Base-by-base conservation (phyloP, 2,329 filamentous ascomycete species). In the Iodosphaeria phyllophila region DNA sequence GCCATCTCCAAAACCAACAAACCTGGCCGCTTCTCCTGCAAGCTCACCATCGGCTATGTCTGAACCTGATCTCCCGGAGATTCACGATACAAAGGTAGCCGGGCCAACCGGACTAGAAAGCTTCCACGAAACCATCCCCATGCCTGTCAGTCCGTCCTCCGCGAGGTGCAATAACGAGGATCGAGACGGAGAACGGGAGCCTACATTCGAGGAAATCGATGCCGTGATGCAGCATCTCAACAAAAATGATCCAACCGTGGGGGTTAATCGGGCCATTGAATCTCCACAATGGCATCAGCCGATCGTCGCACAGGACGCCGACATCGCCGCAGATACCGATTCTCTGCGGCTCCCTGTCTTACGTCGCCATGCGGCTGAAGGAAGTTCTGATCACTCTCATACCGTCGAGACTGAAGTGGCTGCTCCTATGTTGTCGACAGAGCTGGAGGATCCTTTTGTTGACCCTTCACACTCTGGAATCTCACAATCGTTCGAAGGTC, bases 151-250 rank as follows among this genome's bases (percentile, higher is more conserved):
- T 25, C 39, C 35, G 20, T 42, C 41, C 21, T 42, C 39, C 2
- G 34, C 42, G 12, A n/a, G n/a, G n/a, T 35, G 32, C n/a, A 36
- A 35, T 11, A 26, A 30, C 26, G 41, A 35, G 13, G 34, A 31
- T 10, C 33, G 32, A n/a, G 33, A 39, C 13, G 33, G 37, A 4
- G 40, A 42, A 5, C 39, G 40, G 12, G 56, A 58, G 32, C 58
- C 54, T 5, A 66, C 73, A 0, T 79, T 79, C 37, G 74, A 86
- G 36, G 83, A 93, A 42, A 84, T 93, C 39, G 84, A 93, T 52
- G 80, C 76, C 22, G 72, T 93, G 26, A 92, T 95, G 82, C 69
- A 74, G 34, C 75, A 89, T 31, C 64, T 93, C 38, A 74, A 82
- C 38, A 64, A 73, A 30, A 67, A 60, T 23, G 70, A 82, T 35